A percentile compares a stretch with the other conserved stretches of the same genome.
phyloP scores from a whole-genome alignment of 768 basidiomycete species.

The Cystobasidium onofrii region DNA sequence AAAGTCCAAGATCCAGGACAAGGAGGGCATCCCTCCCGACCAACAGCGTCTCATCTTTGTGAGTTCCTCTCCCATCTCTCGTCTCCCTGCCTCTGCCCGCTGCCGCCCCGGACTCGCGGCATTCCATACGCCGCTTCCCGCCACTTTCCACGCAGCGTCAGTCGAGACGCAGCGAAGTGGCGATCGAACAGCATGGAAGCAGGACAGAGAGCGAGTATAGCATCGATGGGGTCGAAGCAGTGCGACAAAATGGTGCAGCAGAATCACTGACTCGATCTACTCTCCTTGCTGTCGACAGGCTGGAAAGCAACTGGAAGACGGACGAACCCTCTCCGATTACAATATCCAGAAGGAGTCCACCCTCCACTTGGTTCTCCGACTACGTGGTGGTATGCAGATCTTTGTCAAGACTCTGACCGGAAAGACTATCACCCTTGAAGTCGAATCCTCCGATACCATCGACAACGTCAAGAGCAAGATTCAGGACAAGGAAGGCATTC shows the following conservation, averaged over 20 bases:
- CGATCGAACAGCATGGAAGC: neutral
- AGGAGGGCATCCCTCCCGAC: conserved; percentile 44
- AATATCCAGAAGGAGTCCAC: conserved; percentile 55
- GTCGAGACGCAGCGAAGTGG: neutral
- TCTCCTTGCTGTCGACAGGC: conserved; percentile 49
- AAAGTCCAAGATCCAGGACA: conserved; percentile 89
- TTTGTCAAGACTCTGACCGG: conserved; percentile 34
- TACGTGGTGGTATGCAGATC: conserved; percentile 92
- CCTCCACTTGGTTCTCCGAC: conserved; percentile 90
- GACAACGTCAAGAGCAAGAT: conserved; percentile 92
- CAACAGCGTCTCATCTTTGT: conserved; percentile 49
- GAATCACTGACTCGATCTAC: no score
- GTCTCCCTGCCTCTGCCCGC: neutral
- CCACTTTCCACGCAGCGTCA: no score
- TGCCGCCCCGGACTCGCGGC: neutral
- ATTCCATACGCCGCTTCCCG: neutral
- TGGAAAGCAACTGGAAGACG: conserved; percentile 52
- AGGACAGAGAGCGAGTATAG: no score
- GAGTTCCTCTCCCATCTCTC: neutral
- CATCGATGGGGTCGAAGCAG: no score
- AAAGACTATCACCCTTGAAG: conserved; percentile 83
- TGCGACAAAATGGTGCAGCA: no score
- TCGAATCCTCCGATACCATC: conserved; percentile 85
- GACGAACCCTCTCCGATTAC: conserved; percentile 53
- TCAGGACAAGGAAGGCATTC: conserved; percentile 83